These are phyloP conservation scores for Mycena metata DNA, from an alignment of 768 basidiomycete species.

Conservation along the genomic window DNA sequence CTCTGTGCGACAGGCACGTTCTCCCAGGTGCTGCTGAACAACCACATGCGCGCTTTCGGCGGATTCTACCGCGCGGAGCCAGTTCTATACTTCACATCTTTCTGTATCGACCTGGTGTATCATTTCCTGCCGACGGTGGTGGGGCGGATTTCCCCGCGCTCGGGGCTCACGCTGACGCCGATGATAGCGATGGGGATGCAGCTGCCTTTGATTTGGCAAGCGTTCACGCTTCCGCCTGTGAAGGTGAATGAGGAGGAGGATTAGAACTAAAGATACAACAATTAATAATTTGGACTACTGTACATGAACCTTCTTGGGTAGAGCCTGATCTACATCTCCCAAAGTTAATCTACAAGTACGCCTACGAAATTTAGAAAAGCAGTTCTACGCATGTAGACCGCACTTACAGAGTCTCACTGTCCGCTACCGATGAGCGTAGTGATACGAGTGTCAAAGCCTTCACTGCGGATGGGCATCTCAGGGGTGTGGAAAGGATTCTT, in stretches of 20 bases:
- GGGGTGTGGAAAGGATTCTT: slow-evolving; percentile 99
- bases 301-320: no score
- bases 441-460: slow-evolving; percentile 86
- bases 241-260: slow-evolving; percentile 19
- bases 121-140: slow-evolving; percentile 21
- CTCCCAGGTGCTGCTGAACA: slow-evolving; percentile 45
- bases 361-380: not conserved
- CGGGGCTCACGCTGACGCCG: slow-evolving; percentile 8
- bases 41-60: slow-evolving; percentile 40
- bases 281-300: not conserved
- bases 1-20: slow-evolving; percentile 33
- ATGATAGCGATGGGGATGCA: slow-evolving; percentile 11
- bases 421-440: slow-evolving; percentile 67
- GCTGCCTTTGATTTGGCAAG: slow-evolving; percentile 26
- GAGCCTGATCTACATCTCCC: no score
- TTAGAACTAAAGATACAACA: not conserved
- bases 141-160: slow-evolving; percentile 27
- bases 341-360: not conserved
- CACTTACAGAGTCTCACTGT: not conserved
- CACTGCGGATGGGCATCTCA: slow-evolving; percentile 98
- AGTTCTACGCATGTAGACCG: not conserved
- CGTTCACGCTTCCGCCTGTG: slow-evolving; percentile 21
- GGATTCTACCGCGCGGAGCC: slow-evolving; percentile 39
- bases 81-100: slow-evolving; percentile 1
- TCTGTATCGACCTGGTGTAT: not conserved